These are phyloP conservation scores for Suhomyces taliae DNA, from an alignment of 1,139 yeast genomes.

Conservation along the genomic window DNA sequence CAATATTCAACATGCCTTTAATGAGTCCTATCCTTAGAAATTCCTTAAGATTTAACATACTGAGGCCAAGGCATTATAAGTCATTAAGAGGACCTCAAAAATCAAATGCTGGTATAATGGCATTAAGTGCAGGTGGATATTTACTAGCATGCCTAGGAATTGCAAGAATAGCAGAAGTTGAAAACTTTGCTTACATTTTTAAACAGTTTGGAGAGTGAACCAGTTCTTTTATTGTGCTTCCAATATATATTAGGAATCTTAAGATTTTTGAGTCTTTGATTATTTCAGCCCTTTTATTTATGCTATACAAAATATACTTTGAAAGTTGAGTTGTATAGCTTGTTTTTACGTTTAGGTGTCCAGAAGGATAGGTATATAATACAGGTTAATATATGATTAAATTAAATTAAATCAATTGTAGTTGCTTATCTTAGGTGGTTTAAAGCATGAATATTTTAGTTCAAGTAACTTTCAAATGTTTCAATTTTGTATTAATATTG, in stretches of 20 bases:
- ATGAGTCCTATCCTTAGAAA: slow-evolving; percentile 3
- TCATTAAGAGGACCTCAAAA: neutral
- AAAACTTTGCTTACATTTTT: slow-evolving; percentile 24
- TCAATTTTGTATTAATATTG: no score
- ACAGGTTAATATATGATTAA: neutral
- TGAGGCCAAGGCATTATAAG: slow-evolving; percentile 1
- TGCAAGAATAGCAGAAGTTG: slow-evolving; percentile 26
- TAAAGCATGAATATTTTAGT: no score
- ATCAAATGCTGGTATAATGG: slow-evolving; percentile 7
- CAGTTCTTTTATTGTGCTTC: neutral
- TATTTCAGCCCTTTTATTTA: no score
- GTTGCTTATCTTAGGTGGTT: no score
- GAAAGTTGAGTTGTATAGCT: neutral
- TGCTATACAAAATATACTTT: neutral
- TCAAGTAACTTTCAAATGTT: no score
- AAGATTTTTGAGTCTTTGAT: no score
- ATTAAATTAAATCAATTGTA: no score
- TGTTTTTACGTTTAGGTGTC: neutral
- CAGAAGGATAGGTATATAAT: neutral
- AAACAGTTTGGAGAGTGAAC: slow-evolving; percentile 22
- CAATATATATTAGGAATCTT: no score
- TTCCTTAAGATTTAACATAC: slow-evolving; percentile 1
- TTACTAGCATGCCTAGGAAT: slow-evolving; percentile 22
- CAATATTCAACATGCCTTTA: slow-evolving; percentile 1
- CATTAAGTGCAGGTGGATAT: slow-evolving; percentile 21